Evolutionary conservation across 768 basidiomycete genomes (phyloP).

Genomic region (Auriscalpium microsporum): DNA sequence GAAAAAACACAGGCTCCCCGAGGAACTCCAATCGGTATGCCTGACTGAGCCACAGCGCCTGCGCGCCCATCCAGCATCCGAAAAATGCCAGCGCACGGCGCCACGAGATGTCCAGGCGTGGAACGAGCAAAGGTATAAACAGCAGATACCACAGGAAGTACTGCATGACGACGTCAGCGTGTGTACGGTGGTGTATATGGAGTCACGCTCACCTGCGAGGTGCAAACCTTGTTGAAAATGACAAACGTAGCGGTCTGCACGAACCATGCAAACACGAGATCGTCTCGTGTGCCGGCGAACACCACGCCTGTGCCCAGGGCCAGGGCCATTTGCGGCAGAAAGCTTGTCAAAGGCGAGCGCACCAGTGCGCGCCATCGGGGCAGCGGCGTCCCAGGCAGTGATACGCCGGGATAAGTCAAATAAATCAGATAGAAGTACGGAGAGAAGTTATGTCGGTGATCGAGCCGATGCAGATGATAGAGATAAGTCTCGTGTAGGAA

Average conservation of each 20-base stretch:
- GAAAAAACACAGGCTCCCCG: conserved; percentile 62
- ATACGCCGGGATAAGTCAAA: conserved; percentile 57
- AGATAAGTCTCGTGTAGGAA: conserved; percentile 90
- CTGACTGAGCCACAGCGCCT: conserved; percentile 84
- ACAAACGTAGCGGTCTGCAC: conserved; percentile 87
- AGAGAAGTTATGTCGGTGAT: conserved; percentile 98
- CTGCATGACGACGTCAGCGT: conserved; percentile 29
- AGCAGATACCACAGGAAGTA: conserved; percentile 98
- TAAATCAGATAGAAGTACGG: conserved; percentile 96
- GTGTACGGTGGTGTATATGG: conserved; percentile 7
- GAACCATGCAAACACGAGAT: conserved; percentile 82
- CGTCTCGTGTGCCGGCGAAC: conserved; percentile 46
- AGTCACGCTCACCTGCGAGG: conserved; percentile 65
- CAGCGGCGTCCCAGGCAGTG: conserved; percentile 13
- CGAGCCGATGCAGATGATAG: conserved; percentile 84
- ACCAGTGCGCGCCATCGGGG: conserved; percentile 36
- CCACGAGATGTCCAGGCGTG: conserved; percentile 47
- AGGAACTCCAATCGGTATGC: conserved; percentile 90
- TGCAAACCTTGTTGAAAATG: conserved; percentile 98
- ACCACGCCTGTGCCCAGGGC: conserved; percentile 66
- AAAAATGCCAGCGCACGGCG: conserved; percentile 32
- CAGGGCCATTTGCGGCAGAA: conserved; percentile 74
- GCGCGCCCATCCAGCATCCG: conserved; percentile 64
- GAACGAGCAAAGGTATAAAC: conserved; percentile 76
- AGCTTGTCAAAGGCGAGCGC: conserved; percentile 71